Evolutionary conservation across 1,284 basidiomycete species (phyloP), one percentile per base, ranked within the genome.

Genomic region (Apiotrichum mycotoxinovorans): DNA sequence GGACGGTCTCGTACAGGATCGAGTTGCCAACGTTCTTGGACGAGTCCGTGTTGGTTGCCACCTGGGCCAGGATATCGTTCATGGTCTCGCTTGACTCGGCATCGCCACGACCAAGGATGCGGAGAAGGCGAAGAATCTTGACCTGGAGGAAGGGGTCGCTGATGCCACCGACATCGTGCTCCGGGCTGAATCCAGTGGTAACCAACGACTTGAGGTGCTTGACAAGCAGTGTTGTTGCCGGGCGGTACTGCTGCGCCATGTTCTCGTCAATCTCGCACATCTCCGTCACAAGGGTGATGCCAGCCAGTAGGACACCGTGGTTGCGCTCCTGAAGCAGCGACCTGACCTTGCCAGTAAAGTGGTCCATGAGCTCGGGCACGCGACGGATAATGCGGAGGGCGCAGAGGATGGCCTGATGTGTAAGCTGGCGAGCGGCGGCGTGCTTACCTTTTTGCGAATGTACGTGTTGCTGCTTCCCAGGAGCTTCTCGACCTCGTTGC

Each of bases 111-210:
- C 95, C 96, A 10, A 98, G 83, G 33, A 98, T 73, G 33, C 94
- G 85, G 42, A 99, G 80, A 26, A 99, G 80, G n/a, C 92, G 87
- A n/a, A 99, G 80, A 44, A 97, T 87, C 79, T 98, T 98, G 70
- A 95, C 88, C 79, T 98, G 95, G 17, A 99, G 81, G 83, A 98
- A 98, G 2, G 96, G 96, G 76, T 99, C 96, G 25, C 95, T 98
- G 75, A 98, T 95, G 30, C 96, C 96, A 27, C 91, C 91, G n/a
- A 99, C 96, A 68, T 99, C 96, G 72, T 98, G 96, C 75, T 99
- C 96, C 23, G 96, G 95, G 65, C 92, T 96, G 77, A 98, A 98
- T 20, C 95, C 95, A 1, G 95, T 97, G 0, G 95, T 94, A 48
- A 93, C 91, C 46, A 98, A 81, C 3, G 91, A 89, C 76, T 98